Evolutionary conservation across 805 yeast species (phyloP), one percentile per base, ranked within the genome.

Genomic region (Cephaloascus albidus): DNA sequence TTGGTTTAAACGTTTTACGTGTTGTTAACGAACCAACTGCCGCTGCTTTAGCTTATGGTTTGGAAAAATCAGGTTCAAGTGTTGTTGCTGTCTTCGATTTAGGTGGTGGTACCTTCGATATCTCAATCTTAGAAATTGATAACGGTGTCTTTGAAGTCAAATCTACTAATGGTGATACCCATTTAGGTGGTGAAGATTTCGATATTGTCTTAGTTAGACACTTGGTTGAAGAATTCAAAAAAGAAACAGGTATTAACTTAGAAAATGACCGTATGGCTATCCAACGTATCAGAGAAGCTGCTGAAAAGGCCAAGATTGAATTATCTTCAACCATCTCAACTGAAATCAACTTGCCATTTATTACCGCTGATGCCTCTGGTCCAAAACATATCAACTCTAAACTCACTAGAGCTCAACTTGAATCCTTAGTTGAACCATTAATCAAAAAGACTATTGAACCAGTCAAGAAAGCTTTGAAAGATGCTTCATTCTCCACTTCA

Each of bases 31-130:
- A 84, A 74, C 94, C 94, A 55, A 83, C 93, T 47, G 93, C 93
- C 47, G 93, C 96, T 48, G 96, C 96, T 47, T 72, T 87, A 57
- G 96, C 96, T 48, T 87, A 87, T 67, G 96, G 96, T 70, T 73
- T 87, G 57, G 96, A 87, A 70, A 84, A 83, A 72, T 77, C 72
- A 59, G 84, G 81, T 56, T 74, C 80, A 57, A 81, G 80, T 68
- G 83, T 84, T 46, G 95, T 88, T 54, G 97, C 97, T 46, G 97
- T 88, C 50, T 88, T 89, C 72, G 97, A 88, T 70, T 76, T 88
- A 59, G 97, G 97, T 80, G 97, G 97, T 67, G 97, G 97, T 80
- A 88, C 97, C 57, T 88, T 88, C 63, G 97, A 88, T 83, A 83
- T 88, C 68, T 88, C 97, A 54, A 85, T 88, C 62, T 76, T 88